Percentiles rank a stretch among this genome's conserved stretches.
Conservation (phyloP, 2,329 filamentous ascomycete genomes). For the Clonostachys sp. region DNA sequence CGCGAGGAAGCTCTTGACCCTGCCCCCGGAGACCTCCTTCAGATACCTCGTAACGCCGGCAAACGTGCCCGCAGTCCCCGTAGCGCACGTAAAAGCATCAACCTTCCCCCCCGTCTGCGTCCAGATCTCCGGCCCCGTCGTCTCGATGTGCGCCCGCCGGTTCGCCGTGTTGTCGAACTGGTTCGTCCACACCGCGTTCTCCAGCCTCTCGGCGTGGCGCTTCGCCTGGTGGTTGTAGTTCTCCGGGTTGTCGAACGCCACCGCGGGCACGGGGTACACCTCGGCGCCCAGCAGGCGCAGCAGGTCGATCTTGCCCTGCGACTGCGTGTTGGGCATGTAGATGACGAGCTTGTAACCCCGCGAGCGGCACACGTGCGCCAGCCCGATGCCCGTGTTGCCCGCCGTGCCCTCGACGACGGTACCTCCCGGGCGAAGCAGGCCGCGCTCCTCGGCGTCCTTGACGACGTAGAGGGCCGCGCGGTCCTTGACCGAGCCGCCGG, state of each 20-base stretch:
- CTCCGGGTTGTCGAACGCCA: conserved; percentile 88
- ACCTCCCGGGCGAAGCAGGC: conserved; percentile 76
- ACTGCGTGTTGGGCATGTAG: conserved; percentile 99
- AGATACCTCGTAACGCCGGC: conserved; percentile 85
- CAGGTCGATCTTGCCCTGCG: conserved; percentile 95
- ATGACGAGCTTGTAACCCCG: conserved; percentile 94
- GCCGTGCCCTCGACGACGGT: conserved; percentile 97
- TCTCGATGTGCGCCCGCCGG: conserved; percentile 89
- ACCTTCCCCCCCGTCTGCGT: conserved; percentile 79
- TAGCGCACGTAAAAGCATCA: conserved; percentile 93
- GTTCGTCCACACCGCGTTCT: conserved; percentile 96
- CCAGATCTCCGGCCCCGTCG: conserved; percentile 97
- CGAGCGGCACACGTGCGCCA: conserved; percentile 91
- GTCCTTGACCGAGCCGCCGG: conserved; percentile 93
- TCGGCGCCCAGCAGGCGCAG: conserved; percentile 87
- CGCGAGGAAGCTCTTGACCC: conserved; percentile 83
- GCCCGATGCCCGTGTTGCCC: conserved; percentile 95
- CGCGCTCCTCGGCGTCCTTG: conserved; percentile 85
- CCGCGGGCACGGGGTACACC: conserved; percentile 92
- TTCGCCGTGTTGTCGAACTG: conserved; percentile 98
- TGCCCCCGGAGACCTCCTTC: conserved; percentile 74
- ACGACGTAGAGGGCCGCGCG: conserved; percentile 93
- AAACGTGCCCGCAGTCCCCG: conserved; percentile 86
- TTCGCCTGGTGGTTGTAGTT: conserved; percentile 98
- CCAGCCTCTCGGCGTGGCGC: conserved; percentile 78